Evolutionary conservation across 805 yeast genomes (phyloP), one percentile per base, ranked within the genome.

Genomic region (Teunomyces stri): DNA sequence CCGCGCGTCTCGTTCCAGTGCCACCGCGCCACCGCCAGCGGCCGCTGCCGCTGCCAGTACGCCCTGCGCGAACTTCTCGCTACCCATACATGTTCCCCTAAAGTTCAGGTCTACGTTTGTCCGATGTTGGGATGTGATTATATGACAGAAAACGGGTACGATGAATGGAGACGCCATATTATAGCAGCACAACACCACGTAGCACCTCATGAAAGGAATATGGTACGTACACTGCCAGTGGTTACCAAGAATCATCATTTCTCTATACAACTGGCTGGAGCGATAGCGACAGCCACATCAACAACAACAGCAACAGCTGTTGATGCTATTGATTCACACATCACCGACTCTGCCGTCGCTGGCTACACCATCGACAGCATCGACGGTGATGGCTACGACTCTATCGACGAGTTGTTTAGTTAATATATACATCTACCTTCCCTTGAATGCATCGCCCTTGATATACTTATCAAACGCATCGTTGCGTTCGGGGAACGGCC

Each of bases 381-480:
- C n/a, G 27, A 18, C 22, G 35, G 13, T 16, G 42, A 33, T 3
- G 50, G 50, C 7, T 44, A 51, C 33, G 45, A 49, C 18, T 49
- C 52, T 2, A 48, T 51, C n/a, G 54, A 51, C 10, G 54, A 51
- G 43, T 47, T 46, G 29, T 53, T 50, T 20, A 29, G 42, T n/a
- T 16, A 29, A 16, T 33, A 43, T 25, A 9, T 25, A 25, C 27
- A 25, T 7, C 11, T 22, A 25, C 50, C 58, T 60, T 4, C 70
- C 68, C 54, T 68, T 69, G 55, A 68, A 68, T 7, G 76, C 73
- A 55, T 71, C 75, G 5, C 73, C 74, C 56, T 80, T 87, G 51
- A 91, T 70, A 60, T 91, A 91, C 64, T 88, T 89, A 65, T 89
- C 96, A 67, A 91, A 90, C 1, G 96, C 96, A 61, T 87, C 95